phyloP scores from a whole-genome alignment of 306 rosid genomes.

The Cucumis hystrix region DNA sequence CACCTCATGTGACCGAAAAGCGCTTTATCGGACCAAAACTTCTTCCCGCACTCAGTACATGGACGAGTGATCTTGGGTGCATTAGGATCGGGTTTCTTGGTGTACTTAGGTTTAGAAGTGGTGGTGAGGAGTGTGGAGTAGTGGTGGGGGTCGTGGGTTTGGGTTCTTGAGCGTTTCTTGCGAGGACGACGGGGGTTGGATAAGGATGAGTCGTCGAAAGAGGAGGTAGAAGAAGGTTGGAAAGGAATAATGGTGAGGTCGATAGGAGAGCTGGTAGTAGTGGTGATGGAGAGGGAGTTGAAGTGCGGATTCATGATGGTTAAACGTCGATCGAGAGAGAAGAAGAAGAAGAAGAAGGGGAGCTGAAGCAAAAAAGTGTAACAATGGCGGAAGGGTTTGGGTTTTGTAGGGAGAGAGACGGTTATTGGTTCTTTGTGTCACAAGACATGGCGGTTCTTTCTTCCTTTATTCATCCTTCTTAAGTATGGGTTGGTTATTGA shows the following conservation, averaged over 20 bases:
- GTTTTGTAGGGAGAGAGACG: neutral
- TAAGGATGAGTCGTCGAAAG: no score
- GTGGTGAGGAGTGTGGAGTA: neutral
- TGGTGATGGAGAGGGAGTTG: neutral
- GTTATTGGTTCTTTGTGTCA: neutral
- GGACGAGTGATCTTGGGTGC: constrained; percentile 33
- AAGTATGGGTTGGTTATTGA: neutral
- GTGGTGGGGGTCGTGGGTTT: neutral
- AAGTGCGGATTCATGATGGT: neutral
- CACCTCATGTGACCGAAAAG: constrained; percentile 89
- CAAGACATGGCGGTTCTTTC: neutral
- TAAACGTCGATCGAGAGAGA: neutral
- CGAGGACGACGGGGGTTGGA: constrained; percentile 11
- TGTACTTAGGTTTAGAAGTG: constrained; percentile 13
- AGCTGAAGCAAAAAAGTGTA: neutral
- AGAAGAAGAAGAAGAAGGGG: neutral
- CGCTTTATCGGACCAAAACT: constrained; percentile 79
- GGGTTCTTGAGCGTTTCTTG: constrained; percentile 27
- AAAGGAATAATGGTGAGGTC: neutral
- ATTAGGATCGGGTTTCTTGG: constrained; percentile 17
- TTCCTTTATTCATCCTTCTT: neutral
- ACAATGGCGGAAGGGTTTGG: neutral
- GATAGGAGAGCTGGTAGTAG: neutral
- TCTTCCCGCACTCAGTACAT: constrained; percentile 65
- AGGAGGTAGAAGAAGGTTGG: neutral